phyloP scores from a whole-genome alignment of 345 rosid genomes.

The Linum lewisii region DNA sequence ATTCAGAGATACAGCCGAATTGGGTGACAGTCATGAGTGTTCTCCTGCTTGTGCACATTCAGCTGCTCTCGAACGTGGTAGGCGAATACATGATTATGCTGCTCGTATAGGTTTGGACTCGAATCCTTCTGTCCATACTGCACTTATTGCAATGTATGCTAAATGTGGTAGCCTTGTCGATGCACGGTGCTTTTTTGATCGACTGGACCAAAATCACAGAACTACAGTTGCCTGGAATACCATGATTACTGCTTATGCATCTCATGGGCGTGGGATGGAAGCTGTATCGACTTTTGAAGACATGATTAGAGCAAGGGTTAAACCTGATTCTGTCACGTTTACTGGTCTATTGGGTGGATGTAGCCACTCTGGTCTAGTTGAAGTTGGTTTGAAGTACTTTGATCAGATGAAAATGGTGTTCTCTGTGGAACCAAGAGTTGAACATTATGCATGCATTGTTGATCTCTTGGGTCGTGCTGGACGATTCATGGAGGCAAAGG shows the following conservation, averaged over 20 bases:
- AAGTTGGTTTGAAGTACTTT: constrained; percentile 35
- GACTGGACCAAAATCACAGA: constrained; percentile 1
- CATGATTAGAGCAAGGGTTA: constrained; percentile 30
- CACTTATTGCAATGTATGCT: constrained; percentile 5
- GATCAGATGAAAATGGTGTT: constrained; percentile 29
- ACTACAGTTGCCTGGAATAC: constrained; percentile 42
- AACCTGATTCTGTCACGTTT: constrained; percentile 41
- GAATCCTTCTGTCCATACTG: not conserved
- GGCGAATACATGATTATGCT: constrained; percentile 1
- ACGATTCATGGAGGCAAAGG: constrained; percentile 33
- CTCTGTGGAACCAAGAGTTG: constrained; percentile 29
- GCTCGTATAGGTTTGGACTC: not conserved
- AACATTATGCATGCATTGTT: constrained; percentile 51
- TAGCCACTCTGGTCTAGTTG: constrained; percentile 41
- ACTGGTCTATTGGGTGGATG: constrained; percentile 48
- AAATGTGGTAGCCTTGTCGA: not conserved
- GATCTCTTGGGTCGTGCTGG: constrained; percentile 57
- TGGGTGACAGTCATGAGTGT: constrained; percentile 7
- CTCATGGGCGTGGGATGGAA: constrained; percentile 32
- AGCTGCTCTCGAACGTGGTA: not conserved
- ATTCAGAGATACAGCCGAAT: constrained; percentile 5
- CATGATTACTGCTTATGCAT: constrained; percentile 39
- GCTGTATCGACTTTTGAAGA: constrained; percentile 25
- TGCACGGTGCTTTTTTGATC: not conserved
- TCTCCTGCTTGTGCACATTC: constrained; percentile 3